Base-by-base conservation (phyloP, 192 early-diverging fungal genomes). In the Dissophora ornata region DNA sequence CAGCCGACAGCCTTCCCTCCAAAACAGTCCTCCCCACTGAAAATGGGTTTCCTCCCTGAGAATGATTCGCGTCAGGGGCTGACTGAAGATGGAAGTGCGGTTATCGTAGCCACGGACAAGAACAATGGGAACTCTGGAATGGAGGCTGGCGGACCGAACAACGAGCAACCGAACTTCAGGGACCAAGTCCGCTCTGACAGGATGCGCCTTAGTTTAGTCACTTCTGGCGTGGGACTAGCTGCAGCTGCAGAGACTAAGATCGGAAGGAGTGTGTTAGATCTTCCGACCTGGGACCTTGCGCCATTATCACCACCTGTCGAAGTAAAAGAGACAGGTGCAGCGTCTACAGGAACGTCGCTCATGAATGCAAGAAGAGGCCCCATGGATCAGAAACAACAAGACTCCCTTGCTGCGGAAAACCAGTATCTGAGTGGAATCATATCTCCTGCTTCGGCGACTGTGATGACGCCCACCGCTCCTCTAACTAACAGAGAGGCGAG, bases 381-480 rank as follows among this genome's bases (percentile, higher is more conserved):
- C 0, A 19, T 51, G 6, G 50, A 21, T 16, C 41, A 52, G 12
- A 16, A 22, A 16, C n/a, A 33, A 26, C 49, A 66, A 7, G 63
- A 67, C 2, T 41, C 62, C 15, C 25, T 34, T 33, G 46, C 34
- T 7, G 46, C 25, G 15, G 33, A 46, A 13, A 38, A 46, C 18
- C 58, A 55, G 1, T 24, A 19, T 38, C 4, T 36, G n/a, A 57
- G 33, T 21, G 45, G 46, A 15, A 46, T 61, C 33, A 25, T 65
- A 28, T 61, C 71, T 10, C 63, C 71, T 1, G 25, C 57, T 3
- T 75, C 63, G 0, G 71, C 71, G 0, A 55, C 41, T 7, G 22
- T 56, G 32, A 65, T 66, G 62, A 75, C 63, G 3, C 62, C 71
- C 8, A 75, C 63, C 19, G 61, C 71, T 15, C 71, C 71, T 40